phyloP scores from a whole-genome alignment of 495 filamentous ascomycete genomes.

The Penicillium canescens region DNA sequence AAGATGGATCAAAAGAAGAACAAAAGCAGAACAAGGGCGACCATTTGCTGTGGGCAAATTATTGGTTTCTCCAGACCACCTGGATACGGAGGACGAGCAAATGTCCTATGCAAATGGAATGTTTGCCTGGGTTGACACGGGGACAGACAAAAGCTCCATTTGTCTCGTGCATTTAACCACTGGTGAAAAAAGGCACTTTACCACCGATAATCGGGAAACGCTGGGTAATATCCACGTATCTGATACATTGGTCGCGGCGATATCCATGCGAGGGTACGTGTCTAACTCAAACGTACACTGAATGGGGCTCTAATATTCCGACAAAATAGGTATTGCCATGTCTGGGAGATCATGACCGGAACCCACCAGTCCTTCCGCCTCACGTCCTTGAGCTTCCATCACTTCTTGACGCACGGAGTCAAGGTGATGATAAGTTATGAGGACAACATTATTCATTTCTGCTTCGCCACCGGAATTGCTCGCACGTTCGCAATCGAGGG shows the following conservation, averaged over 20 bases:
- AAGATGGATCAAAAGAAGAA: not conserved
- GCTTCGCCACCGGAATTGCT: slow-evolving; percentile 14
- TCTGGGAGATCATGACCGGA: slow-evolving; percentile 28
- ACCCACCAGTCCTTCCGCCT: slow-evolving; percentile 24
- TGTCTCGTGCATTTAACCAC: slow-evolving; percentile 16
- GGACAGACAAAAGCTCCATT: not conserved
- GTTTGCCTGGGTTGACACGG: not conserved
- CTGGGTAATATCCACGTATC: slow-evolving; percentile 21
- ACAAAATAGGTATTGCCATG: slow-evolving; percentile 25
- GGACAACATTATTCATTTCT: slow-evolving; percentile 25
- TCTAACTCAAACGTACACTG: not conserved
- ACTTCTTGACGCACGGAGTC: slow-evolving; percentile 15
- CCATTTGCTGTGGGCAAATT: not conserved
- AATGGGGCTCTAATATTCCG: not conserved
- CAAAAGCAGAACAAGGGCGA: not conserved
- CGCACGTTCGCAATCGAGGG: slow-evolving; percentile 10
- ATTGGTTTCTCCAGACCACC: not conserved
- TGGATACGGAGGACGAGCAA: not conserved
- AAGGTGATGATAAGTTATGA: slow-evolving; percentile 19
- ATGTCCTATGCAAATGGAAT: not conserved
- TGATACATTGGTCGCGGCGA: slow-evolving; percentile 21
- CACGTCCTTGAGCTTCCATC: slow-evolving; percentile 8
- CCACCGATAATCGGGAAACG: slow-evolving; percentile 31
- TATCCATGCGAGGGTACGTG: slow-evolving; percentile 28
- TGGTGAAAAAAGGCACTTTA: slow-evolving; percentile 5